Evolutionary conservation across 176 grass and related monocot species (phyloP), one percentile per base, ranked within the genome.

Genomic region (Eremochloa ophiuroides): DNA sequence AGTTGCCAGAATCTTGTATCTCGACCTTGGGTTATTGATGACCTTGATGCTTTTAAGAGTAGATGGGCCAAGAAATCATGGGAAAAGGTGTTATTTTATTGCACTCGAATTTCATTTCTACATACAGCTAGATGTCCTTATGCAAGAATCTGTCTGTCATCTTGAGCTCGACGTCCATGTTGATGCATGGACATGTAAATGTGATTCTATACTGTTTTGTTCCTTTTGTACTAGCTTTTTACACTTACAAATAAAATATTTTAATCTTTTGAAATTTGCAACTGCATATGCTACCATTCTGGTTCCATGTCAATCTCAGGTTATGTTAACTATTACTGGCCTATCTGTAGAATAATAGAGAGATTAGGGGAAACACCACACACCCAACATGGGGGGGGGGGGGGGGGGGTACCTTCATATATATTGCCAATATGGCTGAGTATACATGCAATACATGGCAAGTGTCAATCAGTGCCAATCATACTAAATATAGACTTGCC

Each of bases 11-110:
- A 95, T 89, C 93, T 98, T 73, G 30, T 91, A 48, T 77, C 90
- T 76, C 79, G 93, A 58, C 96, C 93, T 90, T 98, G 93, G 96
- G 90, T 98, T 85, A 90, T 98, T 71, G 93, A 98, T 88, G 90
- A 95, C 51, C 71, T 98, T 11, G 96, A 95, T 74, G 41, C 82
- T 20, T 98, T 98, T 80, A 91, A 88, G 89, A 74, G 17, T 22
- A 93, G 90, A 89, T 98, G 96, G 90, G 80, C 68, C 35, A 87
- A 95, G 14, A 95, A 98, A 60, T 86, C 88, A 73, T 98, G 90
- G 90, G 84, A 93, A 75, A 95, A 98, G 96, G 96, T 98, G 62
- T 71, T 56, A 60, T 65, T 81, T 38, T 38, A 13, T 64, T 63
- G 25, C 73, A 13, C 37, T 60, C 4, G 18, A 34, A 39, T 67